Evolutionary conservation across 805 yeast genomes (phyloP).

Genomic region (Candida xyloterini): DNA sequence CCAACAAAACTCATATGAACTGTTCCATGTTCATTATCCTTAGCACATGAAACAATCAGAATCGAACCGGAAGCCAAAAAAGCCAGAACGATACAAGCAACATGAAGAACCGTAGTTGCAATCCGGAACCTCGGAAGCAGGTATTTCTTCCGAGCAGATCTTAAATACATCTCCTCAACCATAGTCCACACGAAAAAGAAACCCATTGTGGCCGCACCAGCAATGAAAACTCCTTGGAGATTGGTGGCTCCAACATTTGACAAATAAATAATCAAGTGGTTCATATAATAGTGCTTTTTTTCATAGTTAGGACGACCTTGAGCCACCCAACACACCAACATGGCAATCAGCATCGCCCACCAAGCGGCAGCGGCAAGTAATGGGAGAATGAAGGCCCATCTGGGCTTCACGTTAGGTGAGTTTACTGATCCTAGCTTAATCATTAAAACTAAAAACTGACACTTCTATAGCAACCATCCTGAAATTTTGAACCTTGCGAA

Average conservation of each 20-base stretch:
- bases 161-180: constrained; percentile 57
- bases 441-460: neutral
- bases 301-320: constrained; percentile 75
- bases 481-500: too few species aligned
- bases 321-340: constrained; percentile 72
- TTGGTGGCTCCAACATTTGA: constrained; percentile 88
- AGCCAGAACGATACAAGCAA: constrained; percentile 23
- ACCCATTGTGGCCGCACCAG: constrained; percentile 76
- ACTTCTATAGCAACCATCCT: too few species aligned
- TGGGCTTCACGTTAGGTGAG: constrained; percentile 28
- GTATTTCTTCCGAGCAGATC: constrained; percentile 47
- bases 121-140: constrained; percentile 46
- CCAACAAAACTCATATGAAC: constrained; percentile 70
- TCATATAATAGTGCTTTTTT: constrained; percentile 46
- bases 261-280: constrained; percentile 52
- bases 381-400: constrained; percentile 47
- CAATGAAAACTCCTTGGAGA: constrained; percentile 78
- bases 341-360: constrained; percentile 89
- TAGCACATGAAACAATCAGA: constrained; percentile 68
- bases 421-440: constrained; percentile 8
- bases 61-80: constrained; percentile 60
- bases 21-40: constrained; percentile 52
- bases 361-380: constrained; percentile 64
- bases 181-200: constrained; percentile 65
- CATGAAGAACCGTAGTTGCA: constrained; percentile 22